These are phyloP conservation scores for Grigorovia yakushimaensis DNA, from an alignment of 805 yeast genomes.

Conservation along the genomic window DNA sequence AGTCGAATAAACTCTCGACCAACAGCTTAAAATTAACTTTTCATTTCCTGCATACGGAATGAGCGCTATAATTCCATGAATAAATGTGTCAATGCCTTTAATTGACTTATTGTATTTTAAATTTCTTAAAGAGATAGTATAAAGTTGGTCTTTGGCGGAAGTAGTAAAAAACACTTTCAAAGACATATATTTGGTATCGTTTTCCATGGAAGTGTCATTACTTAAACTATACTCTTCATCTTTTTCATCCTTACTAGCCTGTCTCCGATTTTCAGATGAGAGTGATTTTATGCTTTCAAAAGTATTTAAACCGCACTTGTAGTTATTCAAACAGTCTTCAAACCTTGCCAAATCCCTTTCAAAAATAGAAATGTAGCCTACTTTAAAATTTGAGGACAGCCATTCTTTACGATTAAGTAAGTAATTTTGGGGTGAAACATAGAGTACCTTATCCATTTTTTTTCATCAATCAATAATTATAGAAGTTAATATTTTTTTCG, in stretches of 20 bases:
- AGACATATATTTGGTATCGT: neutral
- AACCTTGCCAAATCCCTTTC: neutral
- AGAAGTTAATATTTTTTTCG: neutral
- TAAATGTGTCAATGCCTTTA: neutral
- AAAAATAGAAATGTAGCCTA: neutral
- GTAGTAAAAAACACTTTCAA: neutral
- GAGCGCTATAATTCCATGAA: neutral
- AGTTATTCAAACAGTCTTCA: neutral
- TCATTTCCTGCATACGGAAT: neutral
- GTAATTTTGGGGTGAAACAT: neutral
- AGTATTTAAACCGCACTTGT: neutral
- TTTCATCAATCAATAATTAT: no score
- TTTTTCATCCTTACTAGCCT: neutral
- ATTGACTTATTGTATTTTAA: neutral
- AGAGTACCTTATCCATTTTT: neutral
- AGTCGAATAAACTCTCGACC: neutral
- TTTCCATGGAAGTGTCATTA: neutral
- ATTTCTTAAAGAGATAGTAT: neutral
- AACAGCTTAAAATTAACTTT: no score
- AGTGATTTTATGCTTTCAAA: neutral
- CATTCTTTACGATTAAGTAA: neutral
- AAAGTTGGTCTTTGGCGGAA: neutral
- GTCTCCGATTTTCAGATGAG: neutral
- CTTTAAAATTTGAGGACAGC: neutral
- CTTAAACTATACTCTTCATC: neutral